Evolutionary conservation across 2,329 filamentous ascomycete species (phyloP).

Genomic region (Emericellopsis cladophorae): DNA sequence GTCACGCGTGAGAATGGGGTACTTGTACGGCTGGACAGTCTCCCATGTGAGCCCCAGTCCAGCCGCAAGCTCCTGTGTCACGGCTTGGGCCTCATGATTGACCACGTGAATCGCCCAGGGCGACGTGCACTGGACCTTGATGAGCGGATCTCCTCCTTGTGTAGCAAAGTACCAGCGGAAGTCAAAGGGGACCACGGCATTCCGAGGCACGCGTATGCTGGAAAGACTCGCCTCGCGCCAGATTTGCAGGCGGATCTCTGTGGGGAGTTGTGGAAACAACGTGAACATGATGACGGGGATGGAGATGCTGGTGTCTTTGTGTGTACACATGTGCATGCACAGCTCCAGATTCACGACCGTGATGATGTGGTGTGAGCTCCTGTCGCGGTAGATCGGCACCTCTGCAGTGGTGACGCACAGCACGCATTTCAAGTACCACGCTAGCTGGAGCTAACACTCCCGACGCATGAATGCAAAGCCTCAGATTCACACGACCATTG

Average conservation of each 20-base stretch:
- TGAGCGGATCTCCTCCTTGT: background rate
- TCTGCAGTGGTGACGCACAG: too few relatives aligned
- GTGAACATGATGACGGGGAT: conserved; percentile 4
- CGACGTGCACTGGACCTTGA: conserved; percentile 6
- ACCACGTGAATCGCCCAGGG: conserved; percentile 6
- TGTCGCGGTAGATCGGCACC: too few relatives aligned
- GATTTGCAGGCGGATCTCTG: conserved; percentile 12
- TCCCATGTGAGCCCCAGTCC: background rate
- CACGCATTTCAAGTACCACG: too few relatives aligned
- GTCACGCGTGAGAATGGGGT: background rate
- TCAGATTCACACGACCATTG: too few relatives aligned
- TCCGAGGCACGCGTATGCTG: conserved; percentile 1
- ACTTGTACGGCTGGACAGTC: background rate
- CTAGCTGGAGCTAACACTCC: too few relatives aligned
- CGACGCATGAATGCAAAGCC: too few relatives aligned
- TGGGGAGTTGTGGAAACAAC: conserved; percentile 9
- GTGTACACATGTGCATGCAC: too few relatives aligned
- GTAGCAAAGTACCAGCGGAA: background rate
- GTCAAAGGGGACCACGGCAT: conserved; percentile 3
- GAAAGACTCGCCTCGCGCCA: conserved; percentile 8
- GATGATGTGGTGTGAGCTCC: too few relatives aligned
- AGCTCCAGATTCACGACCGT: too few relatives aligned
- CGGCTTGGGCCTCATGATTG: conserved; percentile 10
- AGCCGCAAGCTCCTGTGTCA: conserved; percentile 6
- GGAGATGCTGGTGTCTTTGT: too few relatives aligned